A percentile compares a stretch with the other conserved stretches of the same genome.
Evolutionary conservation across 2,329 filamentous ascomycete species (phyloP).

Genomic region (Stagonosporopsis cucurbitacearum): DNA sequence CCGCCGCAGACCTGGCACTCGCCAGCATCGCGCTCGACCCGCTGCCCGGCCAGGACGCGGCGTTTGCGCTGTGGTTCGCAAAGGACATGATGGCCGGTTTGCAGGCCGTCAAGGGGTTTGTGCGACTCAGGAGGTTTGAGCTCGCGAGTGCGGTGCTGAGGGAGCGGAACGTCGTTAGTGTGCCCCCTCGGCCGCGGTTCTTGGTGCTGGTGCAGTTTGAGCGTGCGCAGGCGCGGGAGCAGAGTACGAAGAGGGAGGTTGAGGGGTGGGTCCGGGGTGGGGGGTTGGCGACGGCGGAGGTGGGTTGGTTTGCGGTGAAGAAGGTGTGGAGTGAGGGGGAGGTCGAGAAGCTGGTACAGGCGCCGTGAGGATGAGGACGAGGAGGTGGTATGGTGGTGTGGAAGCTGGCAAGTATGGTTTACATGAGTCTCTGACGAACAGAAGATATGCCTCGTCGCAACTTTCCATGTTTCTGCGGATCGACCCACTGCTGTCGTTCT

Average conservation of each 20-base stretch:
- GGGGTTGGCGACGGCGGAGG: neutral
- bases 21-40: neutral
- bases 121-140: conserved; percentile 4
- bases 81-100: neutral
- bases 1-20: neutral
- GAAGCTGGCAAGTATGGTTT: too few species aligned
- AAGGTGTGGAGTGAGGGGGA: conserved; percentile 7
- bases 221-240: neutral
- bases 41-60: neutral
- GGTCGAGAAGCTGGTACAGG: neutral
- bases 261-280: neutral
- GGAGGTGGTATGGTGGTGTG: too few species aligned
- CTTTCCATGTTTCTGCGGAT: too few species aligned
- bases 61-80: conserved; percentile 1
- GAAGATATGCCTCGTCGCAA: too few species aligned
- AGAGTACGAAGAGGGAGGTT: neutral
- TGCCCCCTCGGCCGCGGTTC: neutral
- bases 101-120: neutral
- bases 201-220: conserved; percentile 4
- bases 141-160: neutral
- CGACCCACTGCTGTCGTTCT: too few species aligned
- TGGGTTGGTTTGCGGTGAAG: conserved; percentile 9
- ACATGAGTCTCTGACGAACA: too few species aligned
- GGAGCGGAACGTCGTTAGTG: conserved; percentile 1
- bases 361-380: too few species aligned